Evolutionary conservation across 352 stramenopile genomes (phyloP).

Genomic region (Globisporangium heterothallicum): DNA sequence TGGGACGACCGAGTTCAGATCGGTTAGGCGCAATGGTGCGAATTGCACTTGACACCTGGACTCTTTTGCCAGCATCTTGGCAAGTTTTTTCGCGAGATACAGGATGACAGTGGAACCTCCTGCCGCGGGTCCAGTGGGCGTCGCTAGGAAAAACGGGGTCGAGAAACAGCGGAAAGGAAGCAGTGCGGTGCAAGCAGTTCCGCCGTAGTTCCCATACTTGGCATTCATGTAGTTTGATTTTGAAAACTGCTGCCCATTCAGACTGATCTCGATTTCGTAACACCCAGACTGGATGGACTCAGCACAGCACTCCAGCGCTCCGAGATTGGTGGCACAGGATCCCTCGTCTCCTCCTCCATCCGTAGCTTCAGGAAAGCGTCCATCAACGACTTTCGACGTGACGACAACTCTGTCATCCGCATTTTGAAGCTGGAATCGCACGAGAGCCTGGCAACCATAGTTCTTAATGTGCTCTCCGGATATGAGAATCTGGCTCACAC

Average conservation of each 20-base stretch:
- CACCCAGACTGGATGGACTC: conserved; percentile 32
- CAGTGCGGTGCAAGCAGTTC: conserved; percentile 44
- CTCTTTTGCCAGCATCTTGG: conserved; percentile 46
- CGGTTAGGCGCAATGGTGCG: conserved; percentile 20
- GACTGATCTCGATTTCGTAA: conserved; percentile 61
- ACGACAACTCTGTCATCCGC: conserved; percentile 12
- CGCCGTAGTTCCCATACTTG: conserved; percentile 57
- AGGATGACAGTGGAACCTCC: conserved; percentile 56
- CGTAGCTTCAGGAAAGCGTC: conserved; percentile 18
- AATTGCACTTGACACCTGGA: conserved; percentile 60
- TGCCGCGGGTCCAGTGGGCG: conserved; percentile 49
- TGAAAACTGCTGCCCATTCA: conserved; percentile 67
- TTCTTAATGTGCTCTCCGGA: conserved; percentile 45
- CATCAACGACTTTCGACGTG: conserved; percentile 20
- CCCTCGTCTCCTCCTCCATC: not conserved
- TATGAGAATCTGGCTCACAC: conserved; percentile 24
- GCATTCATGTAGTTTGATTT: conserved; percentile 51
- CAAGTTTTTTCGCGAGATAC: conserved; percentile 43
- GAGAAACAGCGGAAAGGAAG: conserved; percentile 58
- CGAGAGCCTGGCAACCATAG: conserved; percentile 37
- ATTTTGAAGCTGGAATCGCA: conserved; percentile 43
- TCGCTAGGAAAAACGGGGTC: conserved; percentile 57
- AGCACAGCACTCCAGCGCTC: conserved; percentile 22
- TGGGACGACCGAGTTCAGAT: not conserved
- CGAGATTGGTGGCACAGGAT: not conserved